Base-by-base conservation (phyloP, 352 stramenopile genomes). In the Phytophthora tentaculata region DNA sequence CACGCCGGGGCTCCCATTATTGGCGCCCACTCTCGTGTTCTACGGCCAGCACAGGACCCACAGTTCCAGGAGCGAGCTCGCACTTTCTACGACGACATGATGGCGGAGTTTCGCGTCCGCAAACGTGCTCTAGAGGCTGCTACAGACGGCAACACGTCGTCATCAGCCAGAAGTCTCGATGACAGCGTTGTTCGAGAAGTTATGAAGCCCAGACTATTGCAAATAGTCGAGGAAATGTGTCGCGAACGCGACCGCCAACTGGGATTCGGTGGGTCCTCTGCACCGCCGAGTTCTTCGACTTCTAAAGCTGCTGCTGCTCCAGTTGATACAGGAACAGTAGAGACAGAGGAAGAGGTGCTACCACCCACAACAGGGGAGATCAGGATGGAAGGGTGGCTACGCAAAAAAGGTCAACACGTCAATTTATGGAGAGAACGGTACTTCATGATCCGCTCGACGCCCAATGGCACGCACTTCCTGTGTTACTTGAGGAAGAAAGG, bases 401-500 rank as follows among this genome's bases (percentile, higher is more conserved):
- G 86, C 49, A 96, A 96, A 72, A 94, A 94, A 68, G 88, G 88
- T 0, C 84, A 94, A 56, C 88, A 96, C 53, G 88, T 96, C 5
- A 96, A 92, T 50, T 69, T 96, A 41, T 96, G 88, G 88, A 73
- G 88, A 19, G 88, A 96, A 26, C 79, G 88, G 8, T 96, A 96
- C 66, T 96, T 94, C 52, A 94, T 94, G 83, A 93, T 96, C 71
- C 84, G 86, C n/a, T 89, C 86, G 35, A 92, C 84, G 8, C 69
- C 83, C 2, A 88, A 92, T 44, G 88, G 88, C 12, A 86, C 86
- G 45, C 88, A 95, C 54, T 92, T 88, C 53, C 66, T 95, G 51
- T 94, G 84, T 59, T 95, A 95, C 73, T 89, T 94, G 22, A 76
- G 88, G n/a, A 86, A 87, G 39, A 94, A 95, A 67, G 88, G 88